Evolutionary conservation across 176 grass and related monocot species (phyloP), one percentile per base, ranked within the genome.

Genomic region (Oryza officinalis): DNA sequence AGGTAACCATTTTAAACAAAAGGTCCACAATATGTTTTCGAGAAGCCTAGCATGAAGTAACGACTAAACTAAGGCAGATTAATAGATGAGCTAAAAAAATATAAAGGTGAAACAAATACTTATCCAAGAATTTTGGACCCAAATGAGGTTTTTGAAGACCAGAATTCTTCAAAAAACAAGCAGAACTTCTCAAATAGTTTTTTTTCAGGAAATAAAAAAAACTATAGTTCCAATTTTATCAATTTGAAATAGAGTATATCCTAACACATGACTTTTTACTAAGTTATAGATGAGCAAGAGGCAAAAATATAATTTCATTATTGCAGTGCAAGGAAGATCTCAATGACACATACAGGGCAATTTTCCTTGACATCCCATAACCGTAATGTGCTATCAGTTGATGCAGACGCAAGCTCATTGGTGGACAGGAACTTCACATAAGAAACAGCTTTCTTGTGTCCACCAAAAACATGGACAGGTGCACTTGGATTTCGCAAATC

Each of bases 281-380:
- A 72, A 72, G 59, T 27, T 37, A 63, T 17, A 86, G 2, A 63
- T 69, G 5, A 1, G 44, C 46, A 20, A 38, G 18, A 79, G 63
- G 30, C 23, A 63, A 75, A 10, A 33, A 81, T 33, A 70, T 10
- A 44, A 89, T 45, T 26, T 46, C 18, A 81, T 41, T 80, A 89
- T 49, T 5, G 13, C 35, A 86, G 45, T 40, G 27, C 23, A 59
- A 33, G 40, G 20, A 52, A 52, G 49, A 89, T 64, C 40, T 67
- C 38, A 86, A 74, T 72, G 67, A 75, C 14, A 84, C 89, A 80
- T 94, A 99, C 97, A n/a, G 78, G 89, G 79, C 86, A 94, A 83
- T 95, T 85, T 59, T 99, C 97, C 76, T 91, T 99, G 69, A 99
- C 97, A 86, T 99, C 97, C 97, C 97, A 99, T 28, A 99, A 87